phyloP scores from a whole-genome alignment of 768 basidiomycete genomes.

The Boletus insuetus region DNA sequence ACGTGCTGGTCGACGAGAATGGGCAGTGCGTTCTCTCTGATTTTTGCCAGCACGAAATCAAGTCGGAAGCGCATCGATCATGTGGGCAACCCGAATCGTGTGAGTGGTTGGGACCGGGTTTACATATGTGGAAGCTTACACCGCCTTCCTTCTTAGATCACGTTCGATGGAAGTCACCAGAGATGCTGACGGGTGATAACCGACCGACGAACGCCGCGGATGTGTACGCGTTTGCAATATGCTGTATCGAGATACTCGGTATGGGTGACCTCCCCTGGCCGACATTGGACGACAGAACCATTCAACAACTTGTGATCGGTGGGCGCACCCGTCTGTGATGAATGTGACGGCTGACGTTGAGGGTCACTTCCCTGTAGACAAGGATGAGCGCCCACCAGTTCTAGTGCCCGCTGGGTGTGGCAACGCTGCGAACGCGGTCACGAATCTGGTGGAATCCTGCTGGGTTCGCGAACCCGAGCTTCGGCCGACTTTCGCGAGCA shows the following conservation, averaged over 20 bases:
- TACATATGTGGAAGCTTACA: neutral
- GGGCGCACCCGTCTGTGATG: constrained; percentile 13
- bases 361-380: constrained; percentile 33
- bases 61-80: constrained; percentile 62
- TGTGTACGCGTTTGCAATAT: constrained; percentile 68
- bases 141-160: constrained; percentile 47
- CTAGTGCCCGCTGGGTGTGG: constrained; percentile 36
- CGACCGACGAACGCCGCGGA: constrained; percentile 55
- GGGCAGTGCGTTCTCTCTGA: constrained; percentile 73
- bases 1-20: constrained; percentile 71
- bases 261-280: constrained; percentile 64
- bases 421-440: constrained; percentile 30
- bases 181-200: constrained; percentile 51
- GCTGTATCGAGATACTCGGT: constrained; percentile 60
- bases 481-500: constrained; percentile 52
- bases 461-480: constrained; percentile 53
- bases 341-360: constrained; percentile 16
- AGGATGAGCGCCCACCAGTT: constrained; percentile 50
- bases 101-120: constrained; percentile 17
- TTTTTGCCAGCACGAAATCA: constrained; percentile 82
- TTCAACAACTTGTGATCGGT: constrained; percentile 53
- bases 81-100: constrained; percentile 50
- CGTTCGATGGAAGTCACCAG: constrained; percentile 70
- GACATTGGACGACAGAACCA: constrained; percentile 46
- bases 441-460: constrained; percentile 48